Percentiles rank a stretch among this genome's conserved stretches.
Evolutionary conservation across 192 early-diverging fungal genomes (phyloP).

Genomic region (Backusella australiensis): DNA sequence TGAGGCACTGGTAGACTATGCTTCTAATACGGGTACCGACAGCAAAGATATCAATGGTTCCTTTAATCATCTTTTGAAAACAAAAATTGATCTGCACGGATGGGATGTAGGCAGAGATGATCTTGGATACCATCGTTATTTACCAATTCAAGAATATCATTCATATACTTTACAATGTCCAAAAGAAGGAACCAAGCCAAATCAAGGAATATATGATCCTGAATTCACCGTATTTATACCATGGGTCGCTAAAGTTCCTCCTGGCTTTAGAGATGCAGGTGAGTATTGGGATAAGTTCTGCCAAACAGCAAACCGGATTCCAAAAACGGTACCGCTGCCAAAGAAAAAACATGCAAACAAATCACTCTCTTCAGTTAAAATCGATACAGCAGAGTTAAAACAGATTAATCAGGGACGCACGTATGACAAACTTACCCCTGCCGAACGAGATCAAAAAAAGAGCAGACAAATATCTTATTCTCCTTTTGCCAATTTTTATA

Average conservation of each 20-base stretch:
- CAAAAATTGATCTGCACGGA: slow-evolving; percentile 32
- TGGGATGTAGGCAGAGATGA: slow-evolving; percentile 38
- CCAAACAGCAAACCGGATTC: slow-evolving; percentile 5
- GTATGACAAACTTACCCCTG: slow-evolving; percentile 15
- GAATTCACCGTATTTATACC: slow-evolving; percentile 30
- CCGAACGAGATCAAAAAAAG: not conserved
- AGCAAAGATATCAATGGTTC: slow-evolving; percentile 33
- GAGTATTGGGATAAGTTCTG: slow-evolving; percentile 27
- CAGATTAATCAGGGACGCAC: slow-evolving; percentile 18
- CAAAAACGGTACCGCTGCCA: not conserved
- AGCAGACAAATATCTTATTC: not conserved
- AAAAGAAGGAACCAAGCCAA: slow-evolving; percentile 18
- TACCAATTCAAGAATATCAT: slow-evolving; percentile 30
- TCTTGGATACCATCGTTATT: slow-evolving; percentile 34
- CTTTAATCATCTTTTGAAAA: slow-evolving; percentile 36
- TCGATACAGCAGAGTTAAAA: slow-evolving; percentile 9
- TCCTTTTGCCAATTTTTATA: slow-evolving; percentile 16
- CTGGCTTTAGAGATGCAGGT: slow-evolving; percentile 19
- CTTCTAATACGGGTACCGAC: slow-evolving; percentile 30
- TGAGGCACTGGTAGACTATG: slow-evolving; percentile 29
- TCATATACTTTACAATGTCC: slow-evolving; percentile 30
- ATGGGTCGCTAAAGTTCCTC: slow-evolving; percentile 31
- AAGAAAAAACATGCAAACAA: not conserved
- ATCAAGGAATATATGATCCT: slow-evolving; percentile 16
- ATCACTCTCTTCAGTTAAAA: slow-evolving; percentile 19